Percentiles rank a stretch among this genome's conserved stretches.
Conservation (phyloP, 2,329 filamentous ascomycete species). For the Apiospora arundinis region DNA sequence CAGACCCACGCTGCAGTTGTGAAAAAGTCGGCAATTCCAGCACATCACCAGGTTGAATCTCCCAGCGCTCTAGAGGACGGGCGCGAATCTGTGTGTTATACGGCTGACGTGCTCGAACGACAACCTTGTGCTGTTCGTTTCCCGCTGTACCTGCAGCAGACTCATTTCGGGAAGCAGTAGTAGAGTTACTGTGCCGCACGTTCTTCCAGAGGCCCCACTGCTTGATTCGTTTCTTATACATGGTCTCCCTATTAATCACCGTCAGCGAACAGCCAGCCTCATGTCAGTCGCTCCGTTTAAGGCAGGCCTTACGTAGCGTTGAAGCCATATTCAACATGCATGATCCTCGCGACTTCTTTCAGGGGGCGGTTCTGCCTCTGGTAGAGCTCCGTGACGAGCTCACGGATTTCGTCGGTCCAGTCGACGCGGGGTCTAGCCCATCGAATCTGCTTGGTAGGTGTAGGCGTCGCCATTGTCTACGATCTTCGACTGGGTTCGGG, state of each 20-base stretch:
- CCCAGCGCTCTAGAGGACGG: not conserved
- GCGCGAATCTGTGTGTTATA: not conserved
- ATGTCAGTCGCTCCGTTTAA: not conserved
- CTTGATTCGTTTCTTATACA: slow-evolving; percentile 13
- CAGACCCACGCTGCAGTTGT: not conserved
- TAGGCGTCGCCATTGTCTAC: not conserved
- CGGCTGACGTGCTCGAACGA: not conserved
- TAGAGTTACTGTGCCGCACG: not conserved
- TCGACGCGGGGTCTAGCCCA: slow-evolving; percentile 7
- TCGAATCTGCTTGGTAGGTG: not conserved
- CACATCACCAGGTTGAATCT: not conserved
- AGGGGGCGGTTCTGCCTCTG: not conserved
- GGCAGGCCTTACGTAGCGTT: not conserved
- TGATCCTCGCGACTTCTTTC: slow-evolving; percentile 6
- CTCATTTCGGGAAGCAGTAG: not conserved
- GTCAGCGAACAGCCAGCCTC: not conserved
- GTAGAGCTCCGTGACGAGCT: slow-evolving; percentile 8
- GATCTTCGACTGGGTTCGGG: not conserved
- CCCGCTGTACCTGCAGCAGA: not conserved
- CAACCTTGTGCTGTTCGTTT: not conserved
- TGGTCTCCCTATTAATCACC: not conserved
- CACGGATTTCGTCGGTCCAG: slow-evolving; percentile 2
- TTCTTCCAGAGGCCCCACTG: slow-evolving; percentile 9
- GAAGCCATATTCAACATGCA: not conserved
- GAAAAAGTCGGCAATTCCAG: not conserved